phyloP scores from a whole-genome alignment of 2,329 filamentous ascomycete genomes.

The Ceratocystis eucalypticola region DNA sequence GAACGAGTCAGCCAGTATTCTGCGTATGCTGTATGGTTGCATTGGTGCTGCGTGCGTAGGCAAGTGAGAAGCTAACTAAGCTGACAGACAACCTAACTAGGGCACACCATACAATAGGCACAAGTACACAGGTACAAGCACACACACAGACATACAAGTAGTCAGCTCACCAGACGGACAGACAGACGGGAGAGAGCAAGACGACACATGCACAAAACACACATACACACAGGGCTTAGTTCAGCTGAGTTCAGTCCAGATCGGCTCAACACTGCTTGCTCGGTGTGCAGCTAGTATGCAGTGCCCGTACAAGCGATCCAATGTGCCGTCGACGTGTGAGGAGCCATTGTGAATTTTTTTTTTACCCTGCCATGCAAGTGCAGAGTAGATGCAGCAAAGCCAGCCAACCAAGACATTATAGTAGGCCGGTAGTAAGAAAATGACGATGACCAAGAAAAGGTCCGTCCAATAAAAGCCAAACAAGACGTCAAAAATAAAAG shows the following conservation, averaged over 20 bases:
- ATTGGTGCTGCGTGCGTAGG: background rate
- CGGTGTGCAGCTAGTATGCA: background rate
- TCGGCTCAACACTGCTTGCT: too few relatives aligned
- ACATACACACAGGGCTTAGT: background rate
- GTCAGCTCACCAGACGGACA: background rate
- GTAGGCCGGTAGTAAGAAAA: background rate
- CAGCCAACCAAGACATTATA: background rate
- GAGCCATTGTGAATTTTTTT: background rate
- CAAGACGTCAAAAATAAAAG: background rate
- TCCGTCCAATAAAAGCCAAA: background rate
- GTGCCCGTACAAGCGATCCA: background rate
- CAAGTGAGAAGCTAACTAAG: background rate
- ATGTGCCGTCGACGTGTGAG: background rate
- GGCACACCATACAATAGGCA: too few relatives aligned
- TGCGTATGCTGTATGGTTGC: conserved; percentile 13
- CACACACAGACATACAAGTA: background rate
- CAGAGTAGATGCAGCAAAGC: conserved; percentile 4
- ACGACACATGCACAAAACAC: background rate
- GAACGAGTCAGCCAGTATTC: conserved; percentile 19
- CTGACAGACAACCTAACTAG: too few relatives aligned
- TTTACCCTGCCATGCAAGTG: background rate
- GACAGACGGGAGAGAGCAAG: background rate
- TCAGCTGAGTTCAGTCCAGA: too few relatives aligned
- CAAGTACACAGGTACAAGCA: background rate
- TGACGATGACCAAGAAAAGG: background rate